Base-by-base conservation (phyloP, 805 yeast species). In the Metschnikowia similis region DNA sequence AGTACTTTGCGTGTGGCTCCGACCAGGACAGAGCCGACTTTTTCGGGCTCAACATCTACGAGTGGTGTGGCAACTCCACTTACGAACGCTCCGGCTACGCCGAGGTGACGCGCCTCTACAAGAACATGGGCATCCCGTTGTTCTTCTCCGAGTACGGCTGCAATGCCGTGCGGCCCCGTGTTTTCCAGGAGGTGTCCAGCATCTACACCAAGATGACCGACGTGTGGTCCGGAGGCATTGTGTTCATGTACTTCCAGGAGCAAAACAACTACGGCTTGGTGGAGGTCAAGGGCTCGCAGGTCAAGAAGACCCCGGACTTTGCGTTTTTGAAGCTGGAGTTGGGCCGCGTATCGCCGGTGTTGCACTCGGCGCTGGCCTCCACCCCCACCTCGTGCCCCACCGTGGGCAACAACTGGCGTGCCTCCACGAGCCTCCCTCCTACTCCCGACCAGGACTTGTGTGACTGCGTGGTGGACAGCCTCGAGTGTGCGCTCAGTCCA, bases 141-240 rank as follows among this genome's bases (percentile, higher is more conserved):
- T 86, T 87, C 76, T 86, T 87, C 75, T 85, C 91, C 41, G 94
- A 87, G 74, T 86, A 86, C 64, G 92, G 92, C 66, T 86, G 92
- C 75, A 86, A 85, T 69, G 74, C 65, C 53, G 85, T 81, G 51
- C 57, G 59, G 38, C 92, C 92, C 71, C 83, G 92, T 81, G 65
- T 67, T 56, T 87, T 87, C 79, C 74, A 81, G 50, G 92, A 86
- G 70, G 87, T 87, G 56, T 80, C 71, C 40, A 76, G 89, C 51
- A 62, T 87, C 36, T 87, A 78, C 71, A 73, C 84, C 56, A 65
- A 66, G 45, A 87, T 87, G 95, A 85, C 90, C 56, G 85, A 77
- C 66, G 85, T 85, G 53, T 87, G 92, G 94, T 86, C 92, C 45
- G 92, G 95, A 72, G 95, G 92, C 80, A 86, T 87, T 63, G 92